phyloP scores from a whole-genome alignment of 192 early-diverging fungal genomes.

The Pilaira anomala region DNA sequence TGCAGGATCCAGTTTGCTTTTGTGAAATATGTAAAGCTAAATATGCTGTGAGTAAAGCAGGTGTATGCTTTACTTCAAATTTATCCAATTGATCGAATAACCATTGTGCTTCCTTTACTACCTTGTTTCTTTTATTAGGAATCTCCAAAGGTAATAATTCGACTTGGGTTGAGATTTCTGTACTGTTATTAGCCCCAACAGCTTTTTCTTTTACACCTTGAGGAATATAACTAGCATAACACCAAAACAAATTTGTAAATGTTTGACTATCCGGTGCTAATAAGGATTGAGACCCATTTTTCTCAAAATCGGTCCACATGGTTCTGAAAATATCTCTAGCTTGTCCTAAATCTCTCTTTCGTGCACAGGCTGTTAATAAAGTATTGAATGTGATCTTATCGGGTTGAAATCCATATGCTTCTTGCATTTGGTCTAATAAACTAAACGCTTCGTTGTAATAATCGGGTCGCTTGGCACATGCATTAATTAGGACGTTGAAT shows the following conservation, averaged over 20 bases:
- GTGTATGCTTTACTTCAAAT: conserved; percentile 18
- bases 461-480: conserved; percentile 72
- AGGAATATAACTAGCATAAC: conserved; percentile 49
- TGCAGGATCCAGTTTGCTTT: conserved; percentile 42
- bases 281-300: conserved; percentile 31
- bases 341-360: conserved; percentile 66
- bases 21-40: conserved; percentile 55
- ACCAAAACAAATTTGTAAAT: conserved; percentile 69
- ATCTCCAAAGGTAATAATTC: conserved; percentile 7
- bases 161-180: neutral
- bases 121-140: conserved; percentile 19
- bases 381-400: conserved; percentile 80
- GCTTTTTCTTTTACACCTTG: conserved; percentile 14
- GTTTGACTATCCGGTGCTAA: conserved; percentile 58
- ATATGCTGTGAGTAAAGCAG: conserved; percentile 59
- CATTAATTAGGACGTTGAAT: conserved; percentile 84
- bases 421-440: conserved; percentile 80
- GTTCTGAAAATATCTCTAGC: conserved; percentile 63
- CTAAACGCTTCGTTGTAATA: conserved; percentile 84
- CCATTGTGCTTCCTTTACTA: conserved; percentile 32
- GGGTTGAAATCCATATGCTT: conserved; percentile 73
- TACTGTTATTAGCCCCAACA: neutral
- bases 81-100: conserved; percentile 34
- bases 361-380: conserved; percentile 71
- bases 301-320: conserved; percentile 49